Base-by-base conservation (phyloP, 805 yeast species). In the Cyberlindnera xylosilytica region DNA sequence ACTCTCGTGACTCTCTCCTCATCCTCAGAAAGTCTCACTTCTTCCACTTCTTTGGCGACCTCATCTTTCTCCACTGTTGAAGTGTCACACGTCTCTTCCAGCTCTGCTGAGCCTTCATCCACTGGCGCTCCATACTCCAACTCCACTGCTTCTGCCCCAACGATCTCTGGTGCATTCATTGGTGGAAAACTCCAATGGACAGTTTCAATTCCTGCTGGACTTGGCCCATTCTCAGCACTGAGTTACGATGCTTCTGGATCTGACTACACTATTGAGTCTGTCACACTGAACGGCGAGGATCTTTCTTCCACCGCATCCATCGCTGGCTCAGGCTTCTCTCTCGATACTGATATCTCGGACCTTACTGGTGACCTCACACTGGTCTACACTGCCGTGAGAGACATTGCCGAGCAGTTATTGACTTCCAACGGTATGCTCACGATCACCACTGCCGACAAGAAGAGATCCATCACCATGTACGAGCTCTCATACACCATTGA, bases 191-290 rank as follows among this genome's bases (percentile, higher is more conserved):
- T 46, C 4, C 28, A 24, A n/a, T 49, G 52, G 52, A 33, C 34
- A 1, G 39, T 49, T 9, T 34, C 11, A 6, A 42, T 49, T 19
- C 52, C 52, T 24, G 38, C 36, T 3, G 34, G 42, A 3, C 32
- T 45, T 9, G 52, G 52, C 12, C 52, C 50, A 15, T 49, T 47
- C 43, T 16, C 37, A 3, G 33, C 43, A 2, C 39, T 48, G 28
- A 27, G 36, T 5, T 37, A 42, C 22, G 41, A 40, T 2, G 42
- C 42, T 11, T 12, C 24, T 11, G 51, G 51, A 6, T 22, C 36
- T 2, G 36, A 34, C 6, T 48, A 20, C 40, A 35, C 41, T 15
- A 34, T 49, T 24, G 7, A 17, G 9, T 22, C 40, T 10, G 42
- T 49, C 7, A 6, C 27, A 4, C 19, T 41, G 18, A 39, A 43